Conservation (phyloP, 2,329 filamentous ascomycete genomes). For the Fusarium sp. region DNA sequence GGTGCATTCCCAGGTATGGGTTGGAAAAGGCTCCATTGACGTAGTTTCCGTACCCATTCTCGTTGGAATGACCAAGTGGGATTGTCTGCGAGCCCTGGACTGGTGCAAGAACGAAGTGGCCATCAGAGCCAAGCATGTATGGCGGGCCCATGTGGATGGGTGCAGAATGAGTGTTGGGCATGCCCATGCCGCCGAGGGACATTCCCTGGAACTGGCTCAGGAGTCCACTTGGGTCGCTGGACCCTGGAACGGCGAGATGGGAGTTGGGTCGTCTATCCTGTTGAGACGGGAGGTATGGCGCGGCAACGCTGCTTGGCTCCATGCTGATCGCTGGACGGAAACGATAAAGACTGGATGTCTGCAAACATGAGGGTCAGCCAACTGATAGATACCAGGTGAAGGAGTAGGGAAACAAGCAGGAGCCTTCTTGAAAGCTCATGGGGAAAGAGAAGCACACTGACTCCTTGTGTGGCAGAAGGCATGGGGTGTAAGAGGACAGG, state of each 20-base stretch:
- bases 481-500: background rate
- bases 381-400: background rate
- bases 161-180: constrained; percentile 44
- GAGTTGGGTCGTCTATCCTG: constrained; percentile 44
- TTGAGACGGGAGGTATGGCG: constrained; percentile 46
- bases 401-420: background rate
- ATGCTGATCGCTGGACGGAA: constrained; percentile 46
- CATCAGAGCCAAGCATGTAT: constrained; percentile 52
- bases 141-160: constrained; percentile 48
- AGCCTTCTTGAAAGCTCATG: background rate
- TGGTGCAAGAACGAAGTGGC: constrained; percentile 51
- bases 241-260: constrained; percentile 44
- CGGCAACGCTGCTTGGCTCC: constrained; percentile 48
- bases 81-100: constrained; percentile 49
- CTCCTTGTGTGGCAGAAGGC: background rate
- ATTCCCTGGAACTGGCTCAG: constrained; percentile 51
- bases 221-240: constrained; percentile 45
- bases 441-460: background rate
- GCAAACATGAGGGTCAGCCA: constrained; percentile 1
- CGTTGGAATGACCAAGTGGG: constrained; percentile 48
- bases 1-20: constrained; percentile 50
- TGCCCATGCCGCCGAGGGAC: constrained; percentile 49
- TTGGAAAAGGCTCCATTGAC: constrained; percentile 48
- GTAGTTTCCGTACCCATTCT: constrained; percentile 48
- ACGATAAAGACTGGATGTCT: constrained; percentile 49